Base-by-base conservation (phyloP, 768 basidiomycete species). In the Xerocomellus intermedius region DNA sequence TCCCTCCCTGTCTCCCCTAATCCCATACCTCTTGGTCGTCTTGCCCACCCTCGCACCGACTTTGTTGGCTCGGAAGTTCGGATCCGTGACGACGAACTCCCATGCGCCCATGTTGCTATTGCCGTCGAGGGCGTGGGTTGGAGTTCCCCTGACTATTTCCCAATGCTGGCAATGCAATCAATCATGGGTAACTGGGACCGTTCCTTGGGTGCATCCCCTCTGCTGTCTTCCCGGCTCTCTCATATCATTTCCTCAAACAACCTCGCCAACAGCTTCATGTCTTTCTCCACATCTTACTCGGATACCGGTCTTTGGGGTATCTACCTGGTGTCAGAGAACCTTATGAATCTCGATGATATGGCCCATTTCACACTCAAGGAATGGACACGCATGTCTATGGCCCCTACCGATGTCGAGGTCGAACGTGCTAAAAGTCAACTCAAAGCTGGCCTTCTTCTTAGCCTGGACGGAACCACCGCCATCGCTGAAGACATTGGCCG, bases 101-200 rank as follows among this genome's bases (percentile, higher is more conserved):
- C 86, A 24, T 94, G 92, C 7, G 89, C 90, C 56, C 89, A 98
- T 79, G 82, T 99, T 67, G 96, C 96, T 59, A 89, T 99, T 65
- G 93, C 97, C 30, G 94, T 98, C 43, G 95, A 98, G 72, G 97
- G 97, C 72, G 95, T 96, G 53, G 86, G 93, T 73, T 98, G 96
- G 95, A 91, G 87, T 64, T 94, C 90, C 10, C 94, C 96, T 28
- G 97, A 99, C 75, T 98, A 98, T 81, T 98, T 92, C 86, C 93
- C 95, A 57, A 96, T 99, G 95, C 86, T 98, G 77, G 94, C 93
- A 70, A 91, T 97, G 87, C 92, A 96, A 73, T 86, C 85, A 66
- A 92, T 98, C 75, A 89, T 98, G 75, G 97, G 97, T 59, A 99
- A 98, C 84, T 99, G 97, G 97, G 96, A 99, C 71, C 86, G 97